These are phyloP conservation scores for Penicillium hesseltinei DNA, from an alignment of 2,329 filamentous ascomycete species.

Conservation along the genomic window DNA sequence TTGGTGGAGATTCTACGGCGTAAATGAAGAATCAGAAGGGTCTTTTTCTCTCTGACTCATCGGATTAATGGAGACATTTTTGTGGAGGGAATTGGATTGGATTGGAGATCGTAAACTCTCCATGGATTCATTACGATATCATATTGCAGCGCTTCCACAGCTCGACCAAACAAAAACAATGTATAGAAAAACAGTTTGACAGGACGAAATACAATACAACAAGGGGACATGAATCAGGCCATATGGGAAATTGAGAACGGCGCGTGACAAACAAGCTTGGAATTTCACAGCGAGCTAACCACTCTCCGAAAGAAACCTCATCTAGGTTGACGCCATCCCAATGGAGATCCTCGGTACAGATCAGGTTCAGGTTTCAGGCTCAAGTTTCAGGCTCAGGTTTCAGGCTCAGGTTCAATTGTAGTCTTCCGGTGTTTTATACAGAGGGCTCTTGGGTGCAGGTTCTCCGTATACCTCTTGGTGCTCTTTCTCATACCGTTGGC, in stretches of 20 bases:
- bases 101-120: background rate
- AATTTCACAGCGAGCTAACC: background rate
- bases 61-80: background rate
- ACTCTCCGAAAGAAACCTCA: background rate
- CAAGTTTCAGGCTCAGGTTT: background rate
- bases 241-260: background rate
- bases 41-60: conserved; percentile 8
- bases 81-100: background rate
- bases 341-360: background rate
- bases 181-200: background rate
- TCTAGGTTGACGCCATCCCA: background rate
- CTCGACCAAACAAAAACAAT: background rate
- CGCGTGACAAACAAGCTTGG: background rate
- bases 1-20: conserved; percentile 4
- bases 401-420: background rate
- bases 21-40: background rate
- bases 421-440: background rate
- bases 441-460: background rate
- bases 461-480: conserved; percentile 38
- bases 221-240: background rate
- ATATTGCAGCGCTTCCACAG: background rate
- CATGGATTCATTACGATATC: background rate
- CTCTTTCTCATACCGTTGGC: conserved; percentile 36
- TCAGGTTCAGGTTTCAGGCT: background rate
- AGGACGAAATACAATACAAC: background rate